Base-by-base conservation (phyloP, 495 filamentous ascomycete genomes). In the Bombardia bombarda region DNA sequence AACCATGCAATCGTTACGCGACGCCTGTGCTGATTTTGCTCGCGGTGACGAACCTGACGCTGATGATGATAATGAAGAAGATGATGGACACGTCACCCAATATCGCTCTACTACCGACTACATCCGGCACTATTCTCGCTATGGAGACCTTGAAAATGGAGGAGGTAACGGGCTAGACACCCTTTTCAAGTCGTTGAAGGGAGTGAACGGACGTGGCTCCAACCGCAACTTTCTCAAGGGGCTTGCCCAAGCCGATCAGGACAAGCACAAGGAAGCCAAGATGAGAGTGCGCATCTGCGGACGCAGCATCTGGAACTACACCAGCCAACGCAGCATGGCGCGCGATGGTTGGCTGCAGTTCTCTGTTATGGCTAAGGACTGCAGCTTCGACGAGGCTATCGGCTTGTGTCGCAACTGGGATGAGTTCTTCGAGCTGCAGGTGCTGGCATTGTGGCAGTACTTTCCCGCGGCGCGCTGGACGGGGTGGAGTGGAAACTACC, bases 301-400 rank as follows among this genome's bases (percentile, higher is more conserved):
- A 9, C 62, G 60, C 39, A 65, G 57, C 43, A 72, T 78, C 42
- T 73, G 71, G 58, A 75, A 78, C 43, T 72, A 77, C 46, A 67
- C 73, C n/a, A 69, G 66, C 26, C 65, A 77, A 46, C 63, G 60
- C 5, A 67, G 68, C 17, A 65, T 77, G 61, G 65, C 53, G n/a
- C 58, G 72, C 19, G 63, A 67, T 32, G 51, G 73, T 2, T 77
- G 73, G 73, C 63, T 74, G 19, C 74, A 76, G 30, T 76, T 75
- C 51, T 74, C 66, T 26, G 60, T 77, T 42, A 59, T 76, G 47
- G 70, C 73, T 6, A 73, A 73, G 52, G 66, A 72, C 40, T 71
- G 68, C 39, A 39, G 55, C 37, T 57, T 77, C 10, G 51, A 50
- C 14, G 63, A 71, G 16, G 73, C 73, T 17, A 65, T 70, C n/a